Evolutionary conservation across 2,329 filamentous ascomycete genomes (phyloP).

Genomic region (Dryadomyces quercivorus): DNA sequence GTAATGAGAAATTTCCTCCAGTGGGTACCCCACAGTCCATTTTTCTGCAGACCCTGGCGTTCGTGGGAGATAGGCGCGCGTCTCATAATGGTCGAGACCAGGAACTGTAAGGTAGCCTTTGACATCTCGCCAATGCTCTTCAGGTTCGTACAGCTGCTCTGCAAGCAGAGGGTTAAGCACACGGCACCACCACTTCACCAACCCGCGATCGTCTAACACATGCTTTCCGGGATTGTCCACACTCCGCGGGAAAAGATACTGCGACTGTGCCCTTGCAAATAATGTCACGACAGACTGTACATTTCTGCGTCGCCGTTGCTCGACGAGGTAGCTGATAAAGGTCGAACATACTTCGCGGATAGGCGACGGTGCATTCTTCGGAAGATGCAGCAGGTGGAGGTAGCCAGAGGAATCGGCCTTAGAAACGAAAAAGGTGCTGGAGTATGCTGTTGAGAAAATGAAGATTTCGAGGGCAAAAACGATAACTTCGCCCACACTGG

Average conservation of each 20-base stretch:
- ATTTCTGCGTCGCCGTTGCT: slow-evolving; percentile 48
- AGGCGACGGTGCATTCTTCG: slow-evolving; percentile 55
- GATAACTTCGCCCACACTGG: slow-evolving; percentile 37
- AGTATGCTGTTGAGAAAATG: slow-evolving; percentile 68
- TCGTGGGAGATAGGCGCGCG: slow-evolving; percentile 63
- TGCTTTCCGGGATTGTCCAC: slow-evolving; percentile 78
- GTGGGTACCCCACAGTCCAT: slow-evolving; percentile 61
- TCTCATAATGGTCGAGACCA: slow-evolving; percentile 72
- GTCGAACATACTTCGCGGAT: slow-evolving; percentile 60
- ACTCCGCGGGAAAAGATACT: slow-evolving; percentile 91
- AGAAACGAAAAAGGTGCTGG: slow-evolving; percentile 85
- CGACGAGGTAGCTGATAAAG: slow-evolving; percentile 66
- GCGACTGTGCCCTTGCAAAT: slow-evolving; percentile 82
- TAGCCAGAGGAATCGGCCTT: slow-evolving; percentile 97
- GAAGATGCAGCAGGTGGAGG: slow-evolving; percentile 52
- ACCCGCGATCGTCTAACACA: slow-evolving; percentile 75
- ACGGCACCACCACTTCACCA: slow-evolving; percentile 94
- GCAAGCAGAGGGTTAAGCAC: slow-evolving; percentile 65
- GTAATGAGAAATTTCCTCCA: slow-evolving; percentile 53
- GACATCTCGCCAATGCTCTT: slow-evolving; percentile 29
- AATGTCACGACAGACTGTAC: slow-evolving; percentile 70
- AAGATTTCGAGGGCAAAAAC: slow-evolving; percentile 78
- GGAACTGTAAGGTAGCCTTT: slow-evolving; percentile 79
- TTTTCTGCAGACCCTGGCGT: slow-evolving; percentile 34
- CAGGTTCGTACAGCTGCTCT: slow-evolving; percentile 14